Percentiles rank a stretch among this genome's conserved stretches.
Evolutionary conservation across 2,329 filamentous ascomycete species (phyloP).

Genomic region (Alternaria postmessia): DNA sequence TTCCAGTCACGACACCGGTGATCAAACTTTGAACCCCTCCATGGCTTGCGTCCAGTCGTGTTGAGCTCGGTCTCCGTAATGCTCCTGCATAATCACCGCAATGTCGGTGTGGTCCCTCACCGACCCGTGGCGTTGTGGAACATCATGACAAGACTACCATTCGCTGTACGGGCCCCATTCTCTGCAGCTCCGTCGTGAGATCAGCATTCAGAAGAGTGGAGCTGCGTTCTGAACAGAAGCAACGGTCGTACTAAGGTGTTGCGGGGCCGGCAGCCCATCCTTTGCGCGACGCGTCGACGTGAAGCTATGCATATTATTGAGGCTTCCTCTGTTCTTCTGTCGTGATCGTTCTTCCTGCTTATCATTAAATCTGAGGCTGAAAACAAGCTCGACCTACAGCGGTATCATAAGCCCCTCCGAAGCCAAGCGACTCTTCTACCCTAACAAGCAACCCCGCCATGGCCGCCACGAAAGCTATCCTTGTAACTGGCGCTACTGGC

Average conservation of each 20-base stretch:
- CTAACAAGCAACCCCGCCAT: conserved; percentile 28
- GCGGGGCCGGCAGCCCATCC: conserved; percentile 13
- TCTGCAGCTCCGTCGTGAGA: not conserved
- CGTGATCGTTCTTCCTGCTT: not conserved
- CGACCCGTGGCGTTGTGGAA: conserved; percentile 12
- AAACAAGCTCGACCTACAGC: conserved; percentile 7
- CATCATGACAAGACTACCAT: conserved; percentile 1
- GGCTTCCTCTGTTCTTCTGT: conserved; percentile 3
- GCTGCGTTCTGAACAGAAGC: conserved; percentile 6
- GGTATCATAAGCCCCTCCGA: not conserved
- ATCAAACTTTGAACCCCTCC: conserved; percentile 3
- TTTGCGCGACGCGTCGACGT: conserved; percentile 3
- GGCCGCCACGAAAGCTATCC: conserved; percentile 50
- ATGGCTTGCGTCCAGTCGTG: not conserved
- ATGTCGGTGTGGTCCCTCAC: conserved; percentile 7
- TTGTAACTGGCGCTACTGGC: conserved; percentile 57
- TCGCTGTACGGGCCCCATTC: not conserved
- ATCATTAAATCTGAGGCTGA: not conserved
- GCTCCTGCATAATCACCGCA: conserved; percentile 11
- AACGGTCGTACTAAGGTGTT: conserved; percentile 8
- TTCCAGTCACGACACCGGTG: not conserved
- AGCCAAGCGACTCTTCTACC: conserved; percentile 12
- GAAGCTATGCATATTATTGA: conserved; percentile 8
- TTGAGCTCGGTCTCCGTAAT: conserved; percentile 1
- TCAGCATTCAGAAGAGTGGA: conserved; percentile 6